These are phyloP conservation scores for Xanthoparmelia taractica DNA, from an alignment of 495 filamentous ascomycete species.

Conservation along the genomic window DNA sequence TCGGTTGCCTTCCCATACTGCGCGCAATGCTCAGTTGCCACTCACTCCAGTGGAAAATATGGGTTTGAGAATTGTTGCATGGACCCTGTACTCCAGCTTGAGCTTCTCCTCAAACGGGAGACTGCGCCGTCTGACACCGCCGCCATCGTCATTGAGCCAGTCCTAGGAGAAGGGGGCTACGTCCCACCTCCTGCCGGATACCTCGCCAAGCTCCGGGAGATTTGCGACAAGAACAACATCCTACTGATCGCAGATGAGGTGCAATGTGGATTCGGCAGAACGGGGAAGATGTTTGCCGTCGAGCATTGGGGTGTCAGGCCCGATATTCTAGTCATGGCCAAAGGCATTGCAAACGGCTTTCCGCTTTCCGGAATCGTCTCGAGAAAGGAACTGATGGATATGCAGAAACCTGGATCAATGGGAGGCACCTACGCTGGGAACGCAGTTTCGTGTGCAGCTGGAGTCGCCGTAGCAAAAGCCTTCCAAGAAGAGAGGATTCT, in stretches of 20 bases:
- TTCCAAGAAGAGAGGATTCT: constrained; percentile 22
- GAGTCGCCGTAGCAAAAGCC: constrained; percentile 21
- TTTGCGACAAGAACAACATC: constrained; percentile 38
- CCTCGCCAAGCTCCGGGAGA: constrained; percentile 30
- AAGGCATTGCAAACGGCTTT: constrained; percentile 22
- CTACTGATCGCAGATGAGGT: constrained; percentile 40
- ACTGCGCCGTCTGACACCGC: constrained; percentile 19
- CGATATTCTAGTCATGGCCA: constrained; percentile 21
- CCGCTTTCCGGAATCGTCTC: constrained; percentile 20
- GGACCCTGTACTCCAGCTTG: constrained; percentile 20
- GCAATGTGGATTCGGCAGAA: constrained; percentile 21
- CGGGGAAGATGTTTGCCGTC: constrained; percentile 22
- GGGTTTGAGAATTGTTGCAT: constrained; percentile 26
- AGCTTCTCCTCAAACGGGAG: constrained; percentile 19
- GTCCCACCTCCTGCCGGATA: constrained; percentile 37
- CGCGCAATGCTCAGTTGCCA: constrained; percentile 17
- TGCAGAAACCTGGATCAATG: constrained; percentile 22
- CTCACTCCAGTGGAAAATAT: constrained; percentile 9
- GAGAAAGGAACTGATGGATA: constrained; percentile 22
- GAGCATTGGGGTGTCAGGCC: constrained; percentile 21
- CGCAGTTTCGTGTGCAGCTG: constrained; percentile 21
- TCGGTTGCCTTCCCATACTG: constrained; percentile 20
- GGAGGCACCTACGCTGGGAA: constrained; percentile 22
- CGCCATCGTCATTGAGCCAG: constrained; percentile 22
- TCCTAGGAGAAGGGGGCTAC: constrained; percentile 30